phyloP scores from a whole-genome alignment of 345 rosid genomes.

The Lepidium africanum region DNA sequence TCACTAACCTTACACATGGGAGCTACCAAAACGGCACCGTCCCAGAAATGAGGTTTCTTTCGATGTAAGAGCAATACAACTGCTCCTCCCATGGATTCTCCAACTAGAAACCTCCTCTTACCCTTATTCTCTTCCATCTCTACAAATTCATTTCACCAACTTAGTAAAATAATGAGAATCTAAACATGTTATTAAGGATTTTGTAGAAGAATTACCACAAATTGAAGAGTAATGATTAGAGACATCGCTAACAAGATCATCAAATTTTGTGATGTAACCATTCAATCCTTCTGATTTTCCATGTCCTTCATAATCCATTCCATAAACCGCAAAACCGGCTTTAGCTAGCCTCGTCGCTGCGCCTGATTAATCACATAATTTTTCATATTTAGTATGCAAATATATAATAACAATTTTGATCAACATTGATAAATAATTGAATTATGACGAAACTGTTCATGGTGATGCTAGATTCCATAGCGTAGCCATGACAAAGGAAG shows the following conservation, averaged over 20 bases:
- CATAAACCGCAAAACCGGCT: slow-evolving; percentile 66
- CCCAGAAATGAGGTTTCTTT: slow-evolving; percentile 66
- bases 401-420: neutral
- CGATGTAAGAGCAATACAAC: slow-evolving; percentile 54
- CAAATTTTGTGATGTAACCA: slow-evolving; percentile 45
- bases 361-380: slow-evolving; percentile 30
- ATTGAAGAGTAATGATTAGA: slow-evolving; percentile 40
- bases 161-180: neutral
- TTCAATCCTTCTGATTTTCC: slow-evolving; percentile 70
- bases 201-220: slow-evolving; percentile 39
- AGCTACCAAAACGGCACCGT: slow-evolving; percentile 73
- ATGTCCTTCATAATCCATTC: slow-evolving; percentile 90
- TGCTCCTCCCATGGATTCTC: slow-evolving; percentile 97
- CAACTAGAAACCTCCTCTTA: slow-evolving; percentile 68
- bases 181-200: neutral
- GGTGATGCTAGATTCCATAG: slow-evolving; percentile 81
- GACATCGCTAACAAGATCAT: slow-evolving; percentile 57
- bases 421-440: neutral
- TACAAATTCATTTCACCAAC: neutral
- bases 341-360: slow-evolving; percentile 57
- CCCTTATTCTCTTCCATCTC: slow-evolving; percentile 49
- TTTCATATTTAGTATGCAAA: neutral
- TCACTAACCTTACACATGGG: slow-evolving; percentile 88
- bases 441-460: slow-evolving; percentile 52
- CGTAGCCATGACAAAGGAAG: slow-evolving; percentile 90